Evolutionary conservation across 1,284 basidiomycete species (phyloP).

Genomic region (Cutaneotrichosporon sp.): DNA sequence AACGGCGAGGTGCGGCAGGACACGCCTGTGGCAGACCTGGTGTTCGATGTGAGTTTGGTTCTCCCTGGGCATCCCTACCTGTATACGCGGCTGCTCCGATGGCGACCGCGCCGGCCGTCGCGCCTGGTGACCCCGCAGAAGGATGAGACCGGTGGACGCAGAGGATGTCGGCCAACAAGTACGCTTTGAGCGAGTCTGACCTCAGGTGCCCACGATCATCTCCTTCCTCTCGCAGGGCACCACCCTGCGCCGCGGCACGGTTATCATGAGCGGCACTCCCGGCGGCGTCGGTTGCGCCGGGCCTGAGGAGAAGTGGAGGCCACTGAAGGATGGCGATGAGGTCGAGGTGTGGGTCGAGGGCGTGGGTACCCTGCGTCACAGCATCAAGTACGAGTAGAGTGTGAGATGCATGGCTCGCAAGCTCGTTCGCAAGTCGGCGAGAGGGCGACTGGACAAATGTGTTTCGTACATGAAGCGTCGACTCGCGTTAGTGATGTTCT

Average conservation of each 20-base stretch:
- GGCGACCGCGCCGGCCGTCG: no score
- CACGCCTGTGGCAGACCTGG: constrained; percentile 20
- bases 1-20: constrained; percentile 26
- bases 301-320: constrained; percentile 64
- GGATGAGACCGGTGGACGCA: no score
- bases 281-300: constrained; percentile 71
- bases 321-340: constrained; percentile 70
- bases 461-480: no score
- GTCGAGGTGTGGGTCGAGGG: constrained; percentile 59
- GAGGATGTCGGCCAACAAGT: no score
- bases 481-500: no score
- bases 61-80: no score
- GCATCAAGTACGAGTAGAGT: constrained; percentile 17
- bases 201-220: constrained; percentile 44
- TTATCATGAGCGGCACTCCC: constrained; percentile 77
- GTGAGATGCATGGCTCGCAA: no score
- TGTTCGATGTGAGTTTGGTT: constrained; percentile 15
- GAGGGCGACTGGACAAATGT: no score
- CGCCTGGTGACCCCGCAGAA: no score
- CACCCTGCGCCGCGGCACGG: constrained; percentile 74
- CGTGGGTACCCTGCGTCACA: constrained; percentile 18
- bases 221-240: constrained; percentile 79
- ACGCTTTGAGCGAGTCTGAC: no score
- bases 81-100: no score
- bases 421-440: no score